These are phyloP conservation scores for Schizophyllum amplum DNA, from an alignment of 1,284 basidiomycete genomes.

Conservation along the genomic window DNA sequence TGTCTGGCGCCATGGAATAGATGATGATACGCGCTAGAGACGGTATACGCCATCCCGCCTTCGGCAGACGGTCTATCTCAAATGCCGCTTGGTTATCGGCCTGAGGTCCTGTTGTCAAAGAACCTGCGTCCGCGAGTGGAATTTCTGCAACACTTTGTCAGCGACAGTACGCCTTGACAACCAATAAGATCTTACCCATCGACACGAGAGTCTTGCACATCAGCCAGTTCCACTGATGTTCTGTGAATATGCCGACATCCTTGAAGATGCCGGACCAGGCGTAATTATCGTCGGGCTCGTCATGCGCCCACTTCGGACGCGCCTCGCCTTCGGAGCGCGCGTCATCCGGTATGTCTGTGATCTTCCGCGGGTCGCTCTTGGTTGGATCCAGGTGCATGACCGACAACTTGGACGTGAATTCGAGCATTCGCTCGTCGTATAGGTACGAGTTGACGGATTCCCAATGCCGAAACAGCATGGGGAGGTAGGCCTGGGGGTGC, in stretches of 20 bases:
- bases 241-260: slow-evolving; percentile 83
- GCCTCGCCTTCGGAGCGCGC: slow-evolving; percentile 55
- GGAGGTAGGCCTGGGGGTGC: slow-evolving; percentile 75
- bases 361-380: slow-evolving; percentile 60
- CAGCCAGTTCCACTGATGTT: slow-evolving; percentile 80
- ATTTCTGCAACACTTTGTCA: slow-evolving; percentile 40
- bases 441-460: slow-evolving; percentile 78
- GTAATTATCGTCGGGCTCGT: slow-evolving; percentile 30
- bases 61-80: slow-evolving; percentile 58
- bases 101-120: slow-evolving; percentile 61
- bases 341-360: slow-evolving; percentile 65
- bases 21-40: slow-evolving; percentile 85
- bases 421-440: slow-evolving; percentile 77
- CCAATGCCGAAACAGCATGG: slow-evolving; percentile 77
- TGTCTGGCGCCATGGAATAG: slow-evolving; percentile 83
- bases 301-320: slow-evolving; percentile 47
- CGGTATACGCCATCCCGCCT: slow-evolving; percentile 62
- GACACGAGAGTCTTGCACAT: slow-evolving; percentile 90
- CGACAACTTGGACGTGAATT: slow-evolving; percentile 60
- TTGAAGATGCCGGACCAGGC: slow-evolving; percentile 68
- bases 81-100: slow-evolving; percentile 61
- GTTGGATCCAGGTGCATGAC: slow-evolving; percentile 70
- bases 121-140: slow-evolving; percentile 61
- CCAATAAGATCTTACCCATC: slow-evolving; percentile 53
- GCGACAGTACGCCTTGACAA: slow-evolving; percentile 8